A percentile compares a stretch with the other conserved stretches of the same genome.
Conservation (phyloP, 805 yeast species). For the Metschnikowia continentalis region DNA sequence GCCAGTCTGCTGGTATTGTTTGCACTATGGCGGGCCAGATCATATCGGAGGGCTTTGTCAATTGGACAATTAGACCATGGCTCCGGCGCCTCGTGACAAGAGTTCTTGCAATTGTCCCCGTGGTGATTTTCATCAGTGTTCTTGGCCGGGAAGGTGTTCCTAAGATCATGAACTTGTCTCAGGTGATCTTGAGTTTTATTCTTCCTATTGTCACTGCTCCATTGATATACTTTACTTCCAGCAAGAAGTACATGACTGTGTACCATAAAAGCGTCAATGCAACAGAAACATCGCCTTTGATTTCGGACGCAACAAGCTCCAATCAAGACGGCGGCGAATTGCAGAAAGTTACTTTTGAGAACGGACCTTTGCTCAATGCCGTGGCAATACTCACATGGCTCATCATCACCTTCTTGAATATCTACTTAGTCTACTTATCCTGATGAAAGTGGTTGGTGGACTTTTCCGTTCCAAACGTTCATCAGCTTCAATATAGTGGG, state of each 20-base stretch:
- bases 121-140: slow-evolving; percentile 32
- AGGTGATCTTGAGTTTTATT: slow-evolving; percentile 41
- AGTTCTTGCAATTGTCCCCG: slow-evolving; percentile 40
- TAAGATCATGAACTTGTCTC: slow-evolving; percentile 42
- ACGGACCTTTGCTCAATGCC: slow-evolving; percentile 30
- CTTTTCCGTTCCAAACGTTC: too few relatives aligned
- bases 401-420: slow-evolving; percentile 35
- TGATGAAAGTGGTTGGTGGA: slow-evolving; percentile 3
- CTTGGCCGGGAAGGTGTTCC: slow-evolving; percentile 44
- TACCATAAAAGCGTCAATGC: slow-evolving; percentile 7
- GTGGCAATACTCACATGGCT: slow-evolving; percentile 39
- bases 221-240: slow-evolving; percentile 41
- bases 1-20: slow-evolving; percentile 46
- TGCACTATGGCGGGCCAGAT: slow-evolving; percentile 49
- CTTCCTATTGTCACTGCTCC: slow-evolving; percentile 44
- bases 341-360: slow-evolving; percentile 34
- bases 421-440: slow-evolving; percentile 39
- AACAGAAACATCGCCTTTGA: slow-evolving; percentile 9
- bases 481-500: too few relatives aligned
- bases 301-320: slow-evolving; percentile 6
- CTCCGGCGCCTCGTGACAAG: slow-evolving; percentile 39
- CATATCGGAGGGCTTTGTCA: slow-evolving; percentile 42
- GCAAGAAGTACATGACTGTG: slow-evolving; percentile 38
- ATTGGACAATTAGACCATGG: slow-evolving; percentile 44
- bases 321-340: slow-evolving; percentile 5